These are phyloP conservation scores for Talaromyces funiculosus DNA, from an alignment of 2,329 filamentous ascomycete species.

Conservation along the genomic window DNA sequence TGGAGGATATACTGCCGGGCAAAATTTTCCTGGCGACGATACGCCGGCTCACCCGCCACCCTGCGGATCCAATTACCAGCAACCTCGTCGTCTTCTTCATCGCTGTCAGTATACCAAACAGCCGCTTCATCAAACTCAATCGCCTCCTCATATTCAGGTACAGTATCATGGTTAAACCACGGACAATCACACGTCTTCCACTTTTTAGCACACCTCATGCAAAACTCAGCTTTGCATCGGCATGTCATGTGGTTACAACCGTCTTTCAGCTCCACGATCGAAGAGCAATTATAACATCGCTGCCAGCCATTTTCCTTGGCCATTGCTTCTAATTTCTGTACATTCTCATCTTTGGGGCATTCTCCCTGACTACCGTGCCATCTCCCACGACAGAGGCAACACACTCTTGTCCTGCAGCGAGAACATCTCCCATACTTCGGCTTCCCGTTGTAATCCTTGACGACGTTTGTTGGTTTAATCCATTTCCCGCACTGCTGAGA, in stretches of 20 bases:
- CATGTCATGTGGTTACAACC: conserved; percentile 88
- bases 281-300: conserved; percentile 70
- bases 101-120: conserved; percentile 28
- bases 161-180: conserved; percentile 62
- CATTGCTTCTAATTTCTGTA: conserved; percentile 49
- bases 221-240: conserved; percentile 77
- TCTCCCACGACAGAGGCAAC: conserved; percentile 64
- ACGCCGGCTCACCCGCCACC: conserved; percentile 4
- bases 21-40: neutral
- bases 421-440: conserved; percentile 65
- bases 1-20: neutral
- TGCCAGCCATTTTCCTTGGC: conserved; percentile 71
- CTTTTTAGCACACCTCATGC: conserved; percentile 73
- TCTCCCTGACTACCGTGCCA: conserved; percentile 60
- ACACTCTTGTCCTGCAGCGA: conserved; percentile 68
- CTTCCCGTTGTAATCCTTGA: conserved; percentile 48
- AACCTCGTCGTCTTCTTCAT: neutral
- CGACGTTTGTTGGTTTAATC: conserved; percentile 69
- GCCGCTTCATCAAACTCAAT: conserved; percentile 45
- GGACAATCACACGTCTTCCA: conserved; percentile 83
- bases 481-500: conserved; percentile 66
- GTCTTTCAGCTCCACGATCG: conserved; percentile 72
- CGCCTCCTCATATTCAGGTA: conserved; percentile 48
- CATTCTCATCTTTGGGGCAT: conserved; percentile 55
- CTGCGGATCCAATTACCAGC: neutral